Base-by-base conservation (phyloP, 371 early-diverging fungal genomes). In the Mucor irregularis region DNA sequence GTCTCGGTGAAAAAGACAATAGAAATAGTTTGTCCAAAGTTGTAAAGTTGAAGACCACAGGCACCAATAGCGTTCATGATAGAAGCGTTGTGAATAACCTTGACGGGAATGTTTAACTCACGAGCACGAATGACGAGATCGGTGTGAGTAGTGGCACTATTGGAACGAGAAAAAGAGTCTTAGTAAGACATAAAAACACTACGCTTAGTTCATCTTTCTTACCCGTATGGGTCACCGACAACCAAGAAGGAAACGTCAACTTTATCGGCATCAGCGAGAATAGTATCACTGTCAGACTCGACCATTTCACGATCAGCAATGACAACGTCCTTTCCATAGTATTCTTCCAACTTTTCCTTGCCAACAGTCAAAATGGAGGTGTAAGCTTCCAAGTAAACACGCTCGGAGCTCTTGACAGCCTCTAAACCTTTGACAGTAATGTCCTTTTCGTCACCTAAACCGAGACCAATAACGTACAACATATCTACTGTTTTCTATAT, bases 51-150 rank as follows among this genome's bases (percentile, higher is more conserved):
- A 54, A 99, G 82, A 9, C 99, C 99, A 59, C 95, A 95, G 57
- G 92, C 93, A 25, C 99, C 99, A 37, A 97, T 85, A 4, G 98
- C 99, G 73, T 97, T 99, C 92, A 98, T 93, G 69, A 99, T 98
- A 22, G 98, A 97, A 25, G 99, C 96, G 71, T 99, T 99, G 78
- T 99, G 99, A 50, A 99, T 92, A 17, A 91, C 84, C 46, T 88
- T 82, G 25, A 95, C 93, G 11, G 86, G 83, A 61, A 99, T 93
- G 26, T 71, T 67, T 42, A 87, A 80, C 64, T 99, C 95, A 61
- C 88, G 87, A 7, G 99, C 99, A 24, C 99, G 92, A 53, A 97
- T 79, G 13, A 97, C 89, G 17, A 99, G 83, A 71, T 99, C 99
- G 3, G 97, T 92, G 74, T 99, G 99, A 1, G 99, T 99, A 4